Percentiles rank a stretch among this genome's conserved stretches.
Conservation (phyloP, 495 filamentous ascomycete genomes). For the Aspergillus panamensis region DNA sequence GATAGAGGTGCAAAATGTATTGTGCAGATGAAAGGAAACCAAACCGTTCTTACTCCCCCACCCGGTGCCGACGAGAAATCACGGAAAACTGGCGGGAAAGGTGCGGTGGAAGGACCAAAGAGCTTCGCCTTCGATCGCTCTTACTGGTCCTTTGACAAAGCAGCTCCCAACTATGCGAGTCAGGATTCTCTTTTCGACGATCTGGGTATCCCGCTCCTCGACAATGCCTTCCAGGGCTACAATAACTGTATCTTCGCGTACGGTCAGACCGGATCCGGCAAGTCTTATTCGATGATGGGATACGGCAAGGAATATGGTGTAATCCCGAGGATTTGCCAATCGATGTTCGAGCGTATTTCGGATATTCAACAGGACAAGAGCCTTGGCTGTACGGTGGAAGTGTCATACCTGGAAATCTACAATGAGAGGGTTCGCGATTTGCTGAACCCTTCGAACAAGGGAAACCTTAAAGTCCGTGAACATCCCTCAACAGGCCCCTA, state of each 20-base stretch:
- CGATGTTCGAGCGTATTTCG: conserved; percentile 89
- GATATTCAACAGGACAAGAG: conserved; percentile 72
- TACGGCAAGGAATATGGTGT: conserved; percentile 96
- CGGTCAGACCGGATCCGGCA: conserved; percentile 97
- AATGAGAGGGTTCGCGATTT: conserved; percentile 97
- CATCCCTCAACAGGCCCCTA: conserved; percentile 97
- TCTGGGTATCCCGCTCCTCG: conserved; percentile 83
- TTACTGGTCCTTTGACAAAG: conserved; percentile 95
- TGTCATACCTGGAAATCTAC: conserved; percentile 99
- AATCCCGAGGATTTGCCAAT: conserved; percentile 95
- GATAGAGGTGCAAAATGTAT: conserved; percentile 95
- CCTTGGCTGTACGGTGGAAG: conserved; percentile 87
- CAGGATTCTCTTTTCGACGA: conserved; percentile 87
- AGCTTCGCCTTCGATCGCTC: conserved; percentile 93
- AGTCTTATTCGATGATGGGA: conserved; percentile 99
- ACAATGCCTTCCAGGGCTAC: conserved; percentile 98
- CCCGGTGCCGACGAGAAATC: conserved; percentile 57
- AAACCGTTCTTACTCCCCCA: conserved; percentile 83
- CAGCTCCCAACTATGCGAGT: conserved; percentile 77
- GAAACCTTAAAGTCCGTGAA: conserved; percentile 94
- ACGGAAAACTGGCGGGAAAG: conserved; percentile 53
- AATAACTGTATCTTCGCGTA: conserved; percentile 99
- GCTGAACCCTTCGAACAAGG: conserved; percentile 92
- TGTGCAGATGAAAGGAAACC: conserved; percentile 89
- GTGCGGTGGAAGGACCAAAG: conserved; percentile 71